Base-by-base conservation (phyloP, 2,329 filamentous ascomycete species). In the Periconia digitata region DNA sequence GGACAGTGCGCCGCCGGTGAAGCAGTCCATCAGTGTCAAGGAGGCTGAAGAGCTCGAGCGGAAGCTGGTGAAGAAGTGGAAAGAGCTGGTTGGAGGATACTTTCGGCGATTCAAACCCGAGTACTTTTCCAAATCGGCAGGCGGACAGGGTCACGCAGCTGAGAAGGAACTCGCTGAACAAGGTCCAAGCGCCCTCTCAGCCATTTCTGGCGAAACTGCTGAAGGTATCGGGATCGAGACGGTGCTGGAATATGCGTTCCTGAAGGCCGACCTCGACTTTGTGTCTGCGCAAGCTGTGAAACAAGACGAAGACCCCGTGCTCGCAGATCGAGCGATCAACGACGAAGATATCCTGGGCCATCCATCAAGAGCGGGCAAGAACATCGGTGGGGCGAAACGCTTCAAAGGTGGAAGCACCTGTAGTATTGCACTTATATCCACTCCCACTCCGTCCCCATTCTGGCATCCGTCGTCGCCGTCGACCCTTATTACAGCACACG, bases 381-480 rank as follows among this genome's bases (percentile, higher is more conserved):
- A 79, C 76, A 92, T 95, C 53, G 90, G 90, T 22, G 89, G 89
- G 8, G 73, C 79, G 2, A 84, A 79, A 22, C 87, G 90, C 50
- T 97, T 97, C 77, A 89, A 92, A 65, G 94, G 94, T 51, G 94
- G 94, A 48, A 96, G 91, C 44, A 99, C 94, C 1, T 92, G 90
- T 36, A 95, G 90, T 16, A 77, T 96, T 16, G 92, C 86, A 1
- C 80, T 99, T 64, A 90, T 99, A 47, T 95, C 91, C 0, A 97
- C 94, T 0, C 91, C 92, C 0, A 95, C 90, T 0, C 86, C 92
- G 0, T 87, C 87, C 0, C 94, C 94, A 0, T 99, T 95, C 72
- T 99, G 94, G 94, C 90, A 97, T 63, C 94, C 94, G 0, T 83
- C 85, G 3, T 87, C 90, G 0, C 87, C 90, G 3, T 90, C 88